Conservation (phyloP, 108 stramenopile species). For the Fragilariopsis cylindrus region DNA sequence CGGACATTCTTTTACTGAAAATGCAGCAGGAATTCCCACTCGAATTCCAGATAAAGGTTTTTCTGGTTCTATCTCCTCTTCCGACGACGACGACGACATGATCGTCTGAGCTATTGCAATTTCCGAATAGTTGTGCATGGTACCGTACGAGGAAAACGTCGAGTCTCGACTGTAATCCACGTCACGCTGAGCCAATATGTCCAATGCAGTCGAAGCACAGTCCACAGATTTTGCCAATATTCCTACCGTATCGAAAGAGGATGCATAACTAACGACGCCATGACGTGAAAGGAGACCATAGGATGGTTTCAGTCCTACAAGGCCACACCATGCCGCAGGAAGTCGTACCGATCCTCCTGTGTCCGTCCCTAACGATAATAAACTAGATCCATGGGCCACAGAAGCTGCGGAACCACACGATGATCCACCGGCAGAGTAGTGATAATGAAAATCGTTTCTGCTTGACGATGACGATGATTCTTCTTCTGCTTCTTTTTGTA, state of each 20-base stretch:
- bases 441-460: neutral
- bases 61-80: neutral
- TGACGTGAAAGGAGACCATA: constrained; percentile 91
- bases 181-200: constrained; percentile 40
- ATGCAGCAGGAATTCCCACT: constrained; percentile 86
- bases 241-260: constrained; percentile 93
- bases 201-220: constrained; percentile 59
- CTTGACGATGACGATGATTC: neutral
- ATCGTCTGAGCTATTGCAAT: neutral
- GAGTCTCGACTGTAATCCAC: constrained; percentile 50
- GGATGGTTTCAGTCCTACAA: constrained; percentile 96
- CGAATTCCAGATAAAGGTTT: constrained; percentile 50
- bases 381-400: constrained; percentile 82
- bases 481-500: constrained; percentile 4
- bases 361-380: constrained; percentile 93
- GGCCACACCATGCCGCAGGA: constrained; percentile 93
- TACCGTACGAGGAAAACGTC: constrained; percentile 30
- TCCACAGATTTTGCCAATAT: constrained; percentile 67
- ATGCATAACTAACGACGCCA: constrained; percentile 95
- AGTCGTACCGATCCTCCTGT: constrained; percentile 96
- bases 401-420: constrained; percentile 92
- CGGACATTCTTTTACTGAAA: constrained; percentile 74
- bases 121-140: neutral
- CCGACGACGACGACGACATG: neutral
- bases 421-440: constrained; percentile 83